Evolutionary conservation across 495 filamentous ascomycete species (phyloP).

Genomic region (Aspergillus homomorphus): DNA sequence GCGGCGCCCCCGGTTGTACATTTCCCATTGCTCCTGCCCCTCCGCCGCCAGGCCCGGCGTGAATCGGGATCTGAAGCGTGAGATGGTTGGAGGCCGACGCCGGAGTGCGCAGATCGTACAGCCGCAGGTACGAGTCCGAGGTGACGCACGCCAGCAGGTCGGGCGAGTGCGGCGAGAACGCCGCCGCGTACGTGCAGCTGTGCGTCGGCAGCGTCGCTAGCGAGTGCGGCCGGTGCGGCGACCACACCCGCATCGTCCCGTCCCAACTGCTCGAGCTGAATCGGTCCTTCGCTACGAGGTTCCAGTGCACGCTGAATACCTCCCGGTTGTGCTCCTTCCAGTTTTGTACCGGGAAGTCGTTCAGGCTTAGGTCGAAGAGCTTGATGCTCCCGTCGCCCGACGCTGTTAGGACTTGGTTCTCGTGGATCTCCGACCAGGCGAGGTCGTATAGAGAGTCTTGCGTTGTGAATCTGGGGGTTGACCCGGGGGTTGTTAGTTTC

Average conservation of each 20-base stretch:
- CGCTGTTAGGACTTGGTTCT: slow-evolving; percentile 85
- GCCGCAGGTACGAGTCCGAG: slow-evolving; percentile 77
- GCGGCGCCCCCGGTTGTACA: slow-evolving; percentile 7
- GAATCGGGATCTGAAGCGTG: slow-evolving; percentile 70
- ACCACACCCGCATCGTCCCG: slow-evolving; percentile 90
- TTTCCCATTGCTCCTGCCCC: slow-evolving; percentile 34
- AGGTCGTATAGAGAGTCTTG: slow-evolving; percentile 95
- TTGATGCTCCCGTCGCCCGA: slow-evolving; percentile 92
- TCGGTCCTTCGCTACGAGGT: slow-evolving; percentile 80
- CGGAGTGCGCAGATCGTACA: slow-evolving; percentile 88
- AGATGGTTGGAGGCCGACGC: slow-evolving; percentile 79
- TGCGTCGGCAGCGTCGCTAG: slow-evolving; percentile 83
- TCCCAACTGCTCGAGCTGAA: slow-evolving; percentile 93
- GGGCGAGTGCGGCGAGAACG: slow-evolving; percentile 77
- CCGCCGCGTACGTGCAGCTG: slow-evolving; percentile 83
- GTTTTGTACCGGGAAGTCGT: slow-evolving; percentile 76
- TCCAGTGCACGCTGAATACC: slow-evolving; percentile 89
- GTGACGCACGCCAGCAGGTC: slow-evolving; percentile 76
- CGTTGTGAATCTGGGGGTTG: slow-evolving; percentile 72
- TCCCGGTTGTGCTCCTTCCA: slow-evolving; percentile 93
- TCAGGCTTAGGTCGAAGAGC: slow-evolving; percentile 77
- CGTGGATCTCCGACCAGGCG: slow-evolving; percentile 90
- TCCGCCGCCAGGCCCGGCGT: slow-evolving; percentile 46
- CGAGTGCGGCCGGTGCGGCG: slow-evolving; percentile 65
- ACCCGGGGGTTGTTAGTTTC: slow-evolving; percentile 9